A percentile compares a stretch with the other conserved stretches of the same genome.
phyloP scores from a whole-genome alignment of 2,329 filamentous ascomycete species.

The Aspergillus jensenii region DNA sequence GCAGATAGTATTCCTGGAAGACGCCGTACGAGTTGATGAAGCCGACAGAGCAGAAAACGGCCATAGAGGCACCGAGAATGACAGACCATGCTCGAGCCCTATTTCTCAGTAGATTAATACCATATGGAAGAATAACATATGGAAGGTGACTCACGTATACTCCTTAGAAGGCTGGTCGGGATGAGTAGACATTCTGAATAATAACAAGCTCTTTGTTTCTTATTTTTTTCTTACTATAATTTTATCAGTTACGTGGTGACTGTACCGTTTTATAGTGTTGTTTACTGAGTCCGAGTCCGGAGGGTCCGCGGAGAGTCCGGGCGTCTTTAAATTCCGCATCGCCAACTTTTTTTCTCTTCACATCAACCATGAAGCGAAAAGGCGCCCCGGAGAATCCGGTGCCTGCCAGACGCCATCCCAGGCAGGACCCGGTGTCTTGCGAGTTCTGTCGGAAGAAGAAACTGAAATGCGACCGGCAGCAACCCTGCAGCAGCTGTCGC shows the following conservation, averaged over 20 bases:
- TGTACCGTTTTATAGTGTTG: too few species aligned
- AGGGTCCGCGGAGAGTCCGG: conserved; percentile 23
- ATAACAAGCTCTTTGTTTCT: too few species aligned
- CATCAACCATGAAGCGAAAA: conserved; percentile 26
- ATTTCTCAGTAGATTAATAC: not conserved
- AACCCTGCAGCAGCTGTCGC: conserved; percentile 52
- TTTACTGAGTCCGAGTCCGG: not conserved
- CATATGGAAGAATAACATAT: not conserved
- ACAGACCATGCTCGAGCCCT: conserved; percentile 29
- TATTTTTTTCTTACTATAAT: too few species aligned
- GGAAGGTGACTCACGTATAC: conserved; percentile 23
- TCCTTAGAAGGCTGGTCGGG: conserved; percentile 12
- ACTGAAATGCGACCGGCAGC: conserved; percentile 55
- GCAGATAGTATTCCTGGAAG: conserved; percentile 35
- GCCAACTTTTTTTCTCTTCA: not conserved
- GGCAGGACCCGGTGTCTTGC: conserved; percentile 43
- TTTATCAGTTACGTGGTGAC: too few species aligned
- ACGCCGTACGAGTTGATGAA: conserved; percentile 41
- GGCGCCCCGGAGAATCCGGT: not conserved
- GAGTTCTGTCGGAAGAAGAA: conserved; percentile 43
- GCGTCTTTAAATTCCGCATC: not conserved
- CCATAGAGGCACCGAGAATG: conserved; percentile 30
- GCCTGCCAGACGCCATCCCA: conserved; percentile 17
- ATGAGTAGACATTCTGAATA: too few species aligned
- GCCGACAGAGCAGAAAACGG: conserved; percentile 38